Evolutionary conservation across 176 grass and related monocot genomes (phyloP).

Genomic region (Alloteropsis semialata): DNA sequence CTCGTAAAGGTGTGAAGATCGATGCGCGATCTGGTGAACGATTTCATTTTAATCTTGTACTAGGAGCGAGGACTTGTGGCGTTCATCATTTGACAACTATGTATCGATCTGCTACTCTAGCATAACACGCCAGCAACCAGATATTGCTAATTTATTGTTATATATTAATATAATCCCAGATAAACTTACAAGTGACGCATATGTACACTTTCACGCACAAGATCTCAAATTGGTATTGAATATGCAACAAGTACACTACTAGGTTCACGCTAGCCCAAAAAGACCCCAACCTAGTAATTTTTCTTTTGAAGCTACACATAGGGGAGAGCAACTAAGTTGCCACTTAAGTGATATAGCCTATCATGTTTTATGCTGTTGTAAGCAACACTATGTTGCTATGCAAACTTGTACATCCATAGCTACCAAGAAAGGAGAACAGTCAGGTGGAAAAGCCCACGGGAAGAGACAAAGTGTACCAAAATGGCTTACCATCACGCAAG

Average conservation of each 20-base stretch:
- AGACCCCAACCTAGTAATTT: neutral
- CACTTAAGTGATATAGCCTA: neutral
- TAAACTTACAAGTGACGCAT: neutral
- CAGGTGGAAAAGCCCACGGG: neutral
- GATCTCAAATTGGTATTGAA: neutral
- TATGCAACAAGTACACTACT: neutral
- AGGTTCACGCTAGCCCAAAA: neutral
- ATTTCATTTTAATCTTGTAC: neutral
- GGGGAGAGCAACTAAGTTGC: too few species aligned
- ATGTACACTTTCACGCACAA: neutral
- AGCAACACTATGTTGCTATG: neutral
- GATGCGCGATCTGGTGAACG: neutral
- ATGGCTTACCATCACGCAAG: neutral
- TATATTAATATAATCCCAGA: neutral
- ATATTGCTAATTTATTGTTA: neutral
- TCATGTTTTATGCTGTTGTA: neutral
- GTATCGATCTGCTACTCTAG: neutral
- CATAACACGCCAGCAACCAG: neutral
- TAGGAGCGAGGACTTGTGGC: neutral
- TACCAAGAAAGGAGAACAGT: neutral
- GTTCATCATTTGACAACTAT: neutral
- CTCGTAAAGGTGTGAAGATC: neutral
- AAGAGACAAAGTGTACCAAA: neutral
- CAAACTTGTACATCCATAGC: neutral
- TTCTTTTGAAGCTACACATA: neutral